Evolutionary conservation across 1,284 basidiomycete species (phyloP).

Genomic region (Austropuccinia psidii): DNA sequence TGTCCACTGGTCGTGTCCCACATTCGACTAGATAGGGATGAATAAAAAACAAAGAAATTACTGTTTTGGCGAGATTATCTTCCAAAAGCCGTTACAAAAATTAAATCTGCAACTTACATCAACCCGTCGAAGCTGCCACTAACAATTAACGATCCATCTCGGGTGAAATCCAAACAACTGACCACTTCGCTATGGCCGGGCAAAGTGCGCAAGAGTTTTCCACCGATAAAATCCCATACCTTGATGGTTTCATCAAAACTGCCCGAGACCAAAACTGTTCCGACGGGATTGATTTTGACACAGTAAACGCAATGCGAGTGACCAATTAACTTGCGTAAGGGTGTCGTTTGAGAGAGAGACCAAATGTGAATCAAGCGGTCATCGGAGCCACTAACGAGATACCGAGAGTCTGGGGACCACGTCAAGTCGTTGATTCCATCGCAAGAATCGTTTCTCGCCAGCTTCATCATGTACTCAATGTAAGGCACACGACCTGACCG

Average conservation of each 20-base stretch:
- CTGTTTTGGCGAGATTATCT: slow-evolving; percentile 41
- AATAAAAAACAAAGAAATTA: slow-evolving; percentile 2
- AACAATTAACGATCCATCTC: slow-evolving; percentile 86
- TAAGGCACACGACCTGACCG: not conserved
- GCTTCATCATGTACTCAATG: not conserved
- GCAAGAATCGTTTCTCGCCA: not conserved
- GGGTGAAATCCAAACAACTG: slow-evolving; percentile 82
- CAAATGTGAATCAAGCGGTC: slow-evolving; percentile 77
- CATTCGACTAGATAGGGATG: slow-evolving; percentile 60
- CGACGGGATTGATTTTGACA: slow-evolving; percentile 77
- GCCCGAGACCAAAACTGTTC: slow-evolving; percentile 81
- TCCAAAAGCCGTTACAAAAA: not conserved
- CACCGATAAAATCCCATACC: slow-evolving; percentile 87
- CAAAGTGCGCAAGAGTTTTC: slow-evolving; percentile 66
- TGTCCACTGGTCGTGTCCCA: slow-evolving; percentile 97
- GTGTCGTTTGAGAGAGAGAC: slow-evolving; percentile 56
- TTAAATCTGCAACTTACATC: slow-evolving; percentile 9
- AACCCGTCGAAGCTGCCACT: slow-evolving; percentile 92
- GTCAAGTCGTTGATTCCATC: slow-evolving; percentile 76
- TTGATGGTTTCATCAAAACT: slow-evolving; percentile 90
- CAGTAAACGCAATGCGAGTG: slow-evolving; percentile 94
- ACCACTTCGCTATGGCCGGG: slow-evolving; percentile 97
- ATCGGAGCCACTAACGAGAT: slow-evolving; percentile 80
- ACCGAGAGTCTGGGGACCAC: slow-evolving; percentile 71
- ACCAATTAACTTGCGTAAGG: slow-evolving; percentile 56